Evolutionary conservation across 208 protist species (phyloP).

Genomic region (Trypanosoma brucei): DNA sequence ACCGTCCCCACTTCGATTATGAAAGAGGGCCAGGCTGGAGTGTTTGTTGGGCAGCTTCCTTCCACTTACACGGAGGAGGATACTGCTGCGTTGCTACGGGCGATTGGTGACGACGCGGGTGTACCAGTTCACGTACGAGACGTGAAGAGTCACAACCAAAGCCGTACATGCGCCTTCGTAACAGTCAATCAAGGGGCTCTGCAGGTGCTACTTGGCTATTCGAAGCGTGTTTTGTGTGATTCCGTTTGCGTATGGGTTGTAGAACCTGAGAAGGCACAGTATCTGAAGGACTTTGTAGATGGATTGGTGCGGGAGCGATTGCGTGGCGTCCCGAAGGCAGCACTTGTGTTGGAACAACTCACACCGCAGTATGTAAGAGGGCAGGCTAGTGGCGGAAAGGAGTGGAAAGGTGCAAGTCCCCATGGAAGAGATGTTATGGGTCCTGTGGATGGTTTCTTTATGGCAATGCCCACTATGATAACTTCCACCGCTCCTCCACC

Average conservation of each 20-base stretch:
- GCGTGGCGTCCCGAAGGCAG: slow-evolving; percentile 69
- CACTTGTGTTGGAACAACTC: slow-evolving; percentile 71
- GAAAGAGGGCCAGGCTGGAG: slow-evolving; percentile 49
- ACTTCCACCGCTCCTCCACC: neutral
- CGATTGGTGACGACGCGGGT: slow-evolving; percentile 46
- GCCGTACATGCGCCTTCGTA: slow-evolving; percentile 81
- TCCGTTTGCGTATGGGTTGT: slow-evolving; percentile 74
- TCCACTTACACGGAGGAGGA: slow-evolving; percentile 72
- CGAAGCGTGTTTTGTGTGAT: slow-evolving; percentile 78
- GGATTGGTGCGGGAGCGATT: slow-evolving; percentile 57
- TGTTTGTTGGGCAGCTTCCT: slow-evolving; percentile 80
- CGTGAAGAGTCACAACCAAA: slow-evolving; percentile 77
- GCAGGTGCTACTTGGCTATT: slow-evolving; percentile 44
- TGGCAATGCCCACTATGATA: neutral
- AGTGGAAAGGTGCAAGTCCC: neutral
- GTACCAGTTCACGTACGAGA: slow-evolving; percentile 59
- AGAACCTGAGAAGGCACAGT: slow-evolving; percentile 23
- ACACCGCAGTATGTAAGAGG: slow-evolving; percentile 30
- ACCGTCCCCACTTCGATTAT: slow-evolving; percentile 25
- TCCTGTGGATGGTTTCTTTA: neutral
- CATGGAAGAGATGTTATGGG: neutral
- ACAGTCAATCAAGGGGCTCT: slow-evolving; percentile 64
- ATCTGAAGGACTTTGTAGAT: slow-evolving; percentile 49
- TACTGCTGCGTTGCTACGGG: slow-evolving; percentile 59
- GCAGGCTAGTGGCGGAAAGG: slow-evolving; percentile 8